Evolutionary conservation across 75 land plant genomes (phyloP), one percentile per base, ranked within the genome.

Genomic region (Larix kaempferi): DNA sequence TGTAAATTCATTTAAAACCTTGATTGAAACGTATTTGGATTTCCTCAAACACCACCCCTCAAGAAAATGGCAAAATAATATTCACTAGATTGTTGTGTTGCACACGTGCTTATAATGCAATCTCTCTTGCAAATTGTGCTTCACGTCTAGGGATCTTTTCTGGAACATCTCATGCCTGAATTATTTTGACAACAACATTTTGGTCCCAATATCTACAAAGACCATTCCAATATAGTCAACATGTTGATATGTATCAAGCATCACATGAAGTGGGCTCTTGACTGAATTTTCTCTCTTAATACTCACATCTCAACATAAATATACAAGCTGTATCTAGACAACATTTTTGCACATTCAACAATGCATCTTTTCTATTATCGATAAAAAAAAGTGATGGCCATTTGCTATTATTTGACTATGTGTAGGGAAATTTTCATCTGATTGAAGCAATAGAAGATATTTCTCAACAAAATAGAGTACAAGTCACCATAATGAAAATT

Each of bases 41-140:
- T 66, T 16, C 41, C 71, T 66, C 16, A 35, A 21, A 35, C 29
- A 33, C 4, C 35, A 66, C 17, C 1, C 1, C 71, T 66, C 15
- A 33, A 66, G 16, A 66, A 66, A 35, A 66, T 25, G 4, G 33
- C 0, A 29, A 29, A 29, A 29, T 56, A 22, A 92, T 91, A 91
- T 92, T 92, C 65, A 89, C 91, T 13, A 92, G 69, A 49, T 92
- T 92, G 74, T 82, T 92, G 82, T 92, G 94, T 57, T 92, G 89
- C 7, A 92, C 94, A 82, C 85, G 84, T 19, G 92, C 82, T 3
- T 89, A 75, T 88, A 92, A 86, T 41, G 86, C 57, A 59, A 89
- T 90, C 75, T 92, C 94, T 61, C 94, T 82, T 17, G 84, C 86
- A 77, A 92, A 92, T 41, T 90, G 80, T 14, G 73, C 78, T 79